Conservation (phyloP, 2,329 filamentous ascomycete species). For the Tothia fuscella region DNA sequence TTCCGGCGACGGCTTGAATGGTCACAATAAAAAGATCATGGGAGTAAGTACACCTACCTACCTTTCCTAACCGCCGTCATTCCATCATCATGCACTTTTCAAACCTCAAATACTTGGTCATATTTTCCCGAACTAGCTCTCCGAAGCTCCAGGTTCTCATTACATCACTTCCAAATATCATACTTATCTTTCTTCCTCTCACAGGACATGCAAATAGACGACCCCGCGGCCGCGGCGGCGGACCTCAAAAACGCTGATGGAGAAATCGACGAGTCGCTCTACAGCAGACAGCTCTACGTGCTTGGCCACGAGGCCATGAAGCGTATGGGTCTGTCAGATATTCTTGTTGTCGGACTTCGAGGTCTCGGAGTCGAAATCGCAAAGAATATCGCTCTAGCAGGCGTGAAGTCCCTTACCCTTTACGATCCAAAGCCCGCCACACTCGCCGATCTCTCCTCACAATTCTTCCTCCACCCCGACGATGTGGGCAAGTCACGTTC, state of each 20-base stretch:
- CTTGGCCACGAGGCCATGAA: slow-evolving; percentile 85
- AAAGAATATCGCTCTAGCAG: slow-evolving; percentile 95
- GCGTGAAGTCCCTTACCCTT: slow-evolving; percentile 92
- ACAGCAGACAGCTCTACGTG: slow-evolving; percentile 58
- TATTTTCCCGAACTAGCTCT: neutral
- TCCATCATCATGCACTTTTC: neutral
- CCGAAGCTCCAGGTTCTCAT: no score
- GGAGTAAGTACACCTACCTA: slow-evolving; percentile 11
- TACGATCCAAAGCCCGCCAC: slow-evolving; percentile 77
- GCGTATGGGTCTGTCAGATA: slow-evolving; percentile 92
- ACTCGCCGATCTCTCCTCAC: slow-evolving; percentile 83
- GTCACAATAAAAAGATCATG: slow-evolving; percentile 29
- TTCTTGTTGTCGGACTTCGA: slow-evolving; percentile 83
- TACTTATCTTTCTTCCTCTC: slow-evolving; percentile 26
- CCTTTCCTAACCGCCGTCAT: neutral
- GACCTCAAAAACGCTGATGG: slow-evolving; percentile 46
- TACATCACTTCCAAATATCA: slow-evolving; percentile 10
- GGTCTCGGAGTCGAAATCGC: slow-evolving; percentile 95
- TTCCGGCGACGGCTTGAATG: slow-evolving; percentile 25
- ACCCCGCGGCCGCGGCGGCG: slow-evolving; percentile 42
- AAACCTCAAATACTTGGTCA: neutral
- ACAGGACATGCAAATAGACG: slow-evolving; percentile 50
- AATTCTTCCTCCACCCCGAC: slow-evolving; percentile 84
- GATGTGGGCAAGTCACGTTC: slow-evolving; percentile 92
- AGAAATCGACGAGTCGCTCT: slow-evolving; percentile 56